Conservation (phyloP, 257 asterid species). For the Marsdenia floribunda region DNA sequence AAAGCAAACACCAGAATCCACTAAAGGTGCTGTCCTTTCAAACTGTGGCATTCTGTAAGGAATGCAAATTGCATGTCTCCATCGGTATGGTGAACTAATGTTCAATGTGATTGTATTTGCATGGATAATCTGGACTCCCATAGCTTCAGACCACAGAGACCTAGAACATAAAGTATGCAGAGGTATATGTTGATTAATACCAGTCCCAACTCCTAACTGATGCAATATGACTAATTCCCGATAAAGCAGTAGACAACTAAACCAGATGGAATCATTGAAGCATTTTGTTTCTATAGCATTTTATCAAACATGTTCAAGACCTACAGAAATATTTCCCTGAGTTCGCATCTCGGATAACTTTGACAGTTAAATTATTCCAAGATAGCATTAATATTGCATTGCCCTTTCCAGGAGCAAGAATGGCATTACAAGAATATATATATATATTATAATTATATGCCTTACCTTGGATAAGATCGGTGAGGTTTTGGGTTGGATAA, state of each 20-base stretch:
- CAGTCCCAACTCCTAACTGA: not conserved
- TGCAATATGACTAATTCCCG: not conserved
- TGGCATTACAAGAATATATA: not conserved
- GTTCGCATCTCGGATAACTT: not conserved
- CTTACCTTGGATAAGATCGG: not conserved
- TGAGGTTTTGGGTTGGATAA: not conserved
- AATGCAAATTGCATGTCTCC: conserved; percentile 20
- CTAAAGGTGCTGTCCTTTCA: conserved; percentile 26
- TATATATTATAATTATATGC: not conserved
- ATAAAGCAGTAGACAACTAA: not conserved
- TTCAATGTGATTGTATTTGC: conserved; percentile 25
- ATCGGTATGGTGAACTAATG: conserved; percentile 18
- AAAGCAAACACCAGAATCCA: conserved; percentile 31
- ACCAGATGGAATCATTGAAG: not conserved
- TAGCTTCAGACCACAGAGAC: conserved; percentile 6
- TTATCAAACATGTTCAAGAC: conserved; percentile 5
- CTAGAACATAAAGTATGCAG: not conserved
- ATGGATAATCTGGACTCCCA: conserved; percentile 44
- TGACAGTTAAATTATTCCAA: too few relatives aligned
- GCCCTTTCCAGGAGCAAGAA: not conserved
- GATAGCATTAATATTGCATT: not conserved
- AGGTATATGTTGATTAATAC: not conserved
- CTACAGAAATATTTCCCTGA: not conserved
- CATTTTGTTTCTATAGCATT: not conserved
- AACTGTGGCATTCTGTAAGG: conserved; percentile 30